A percentile compares a stretch with the other conserved stretches of the same genome.
phyloP scores from a whole-genome alignment of 2,329 filamentous ascomycete species.

The Colletotrichum coccodes region DNA sequence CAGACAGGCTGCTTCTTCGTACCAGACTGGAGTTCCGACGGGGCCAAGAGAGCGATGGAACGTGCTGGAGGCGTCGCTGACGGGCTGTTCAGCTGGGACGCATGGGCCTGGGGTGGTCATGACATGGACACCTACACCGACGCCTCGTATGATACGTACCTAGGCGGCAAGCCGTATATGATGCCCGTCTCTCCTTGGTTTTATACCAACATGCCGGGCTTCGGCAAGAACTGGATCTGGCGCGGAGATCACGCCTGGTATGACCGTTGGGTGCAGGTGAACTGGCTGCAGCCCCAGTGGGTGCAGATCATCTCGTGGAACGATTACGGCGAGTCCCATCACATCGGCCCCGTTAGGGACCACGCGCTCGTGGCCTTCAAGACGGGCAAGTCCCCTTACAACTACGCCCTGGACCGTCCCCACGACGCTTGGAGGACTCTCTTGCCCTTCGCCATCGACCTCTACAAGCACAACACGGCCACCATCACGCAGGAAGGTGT shows the following conservation, averaged over 20 bases:
- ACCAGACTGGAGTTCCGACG: conserved; percentile 57
- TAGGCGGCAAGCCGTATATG: conserved; percentile 52
- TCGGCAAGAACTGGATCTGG: conserved; percentile 71
- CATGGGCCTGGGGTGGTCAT: conserved; percentile 46
- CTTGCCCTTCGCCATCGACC: conserved; percentile 48
- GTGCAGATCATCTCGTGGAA: conserved; percentile 60
- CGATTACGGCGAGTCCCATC: conserved; percentile 66
- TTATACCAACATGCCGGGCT: conserved; percentile 63
- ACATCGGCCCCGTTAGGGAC: conserved; percentile 56
- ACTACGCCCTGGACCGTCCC: conserved; percentile 57
- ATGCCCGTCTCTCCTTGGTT: conserved; percentile 54
- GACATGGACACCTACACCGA: conserved; percentile 32
- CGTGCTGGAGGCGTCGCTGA: conserved; percentile 38
- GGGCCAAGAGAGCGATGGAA: conserved; percentile 39
- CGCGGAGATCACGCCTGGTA: conserved; percentile 69
- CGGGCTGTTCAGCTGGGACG: conserved; percentile 49
- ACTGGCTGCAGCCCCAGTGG: conserved; percentile 64
- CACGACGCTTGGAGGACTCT: conserved; percentile 60
- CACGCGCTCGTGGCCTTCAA: conserved; percentile 33
- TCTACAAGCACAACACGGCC: conserved; percentile 44
- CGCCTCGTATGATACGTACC: conserved; percentile 41
- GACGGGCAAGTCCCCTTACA: conserved; percentile 45
- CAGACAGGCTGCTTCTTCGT: conserved; percentile 50
- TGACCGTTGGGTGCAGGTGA: conserved; percentile 65
- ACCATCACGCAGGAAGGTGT: conserved; percentile 38